These are phyloP conservation scores for Leccinum solheimii DNA, from an alignment of 1,284 basidiomycete genomes.

Conservation along the genomic window DNA sequence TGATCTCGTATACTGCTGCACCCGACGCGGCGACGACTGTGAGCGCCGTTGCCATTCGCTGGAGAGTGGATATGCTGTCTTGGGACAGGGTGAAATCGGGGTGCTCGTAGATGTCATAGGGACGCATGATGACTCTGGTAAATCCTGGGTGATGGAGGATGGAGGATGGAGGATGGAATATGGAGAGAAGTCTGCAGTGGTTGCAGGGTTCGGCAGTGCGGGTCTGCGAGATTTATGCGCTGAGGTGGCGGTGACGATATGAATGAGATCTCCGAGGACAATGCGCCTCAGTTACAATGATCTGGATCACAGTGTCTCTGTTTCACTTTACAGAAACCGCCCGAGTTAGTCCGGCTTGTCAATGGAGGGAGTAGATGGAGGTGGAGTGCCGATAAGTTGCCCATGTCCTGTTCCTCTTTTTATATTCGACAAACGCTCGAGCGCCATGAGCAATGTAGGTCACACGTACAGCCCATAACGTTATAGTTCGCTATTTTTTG, in stretches of 20 bases:
- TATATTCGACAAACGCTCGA: background rate
- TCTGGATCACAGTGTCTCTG: background rate
- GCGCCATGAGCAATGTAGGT: background rate
- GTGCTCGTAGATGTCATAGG: constrained; percentile 50
- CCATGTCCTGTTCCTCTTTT: background rate
- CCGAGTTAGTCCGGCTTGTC: background rate
- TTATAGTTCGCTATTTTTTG: background rate
- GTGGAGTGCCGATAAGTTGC: background rate
- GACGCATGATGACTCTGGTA: constrained; percentile 41
- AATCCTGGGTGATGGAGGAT: background rate
- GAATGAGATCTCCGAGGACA: background rate
- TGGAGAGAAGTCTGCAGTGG: background rate
- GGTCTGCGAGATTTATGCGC: background rate
- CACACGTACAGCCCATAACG: background rate
- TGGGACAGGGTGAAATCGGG: constrained; percentile 44
- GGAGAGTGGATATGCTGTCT: constrained; percentile 28
- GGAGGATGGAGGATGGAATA: background rate
- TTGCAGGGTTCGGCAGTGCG: background rate
- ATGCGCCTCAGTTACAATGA: background rate
- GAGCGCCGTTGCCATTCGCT: constrained; percentile 27
- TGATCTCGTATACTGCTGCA: constrained; percentile 34
- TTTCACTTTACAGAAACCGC: background rate
- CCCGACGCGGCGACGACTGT: constrained; percentile 34
- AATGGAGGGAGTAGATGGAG: background rate
- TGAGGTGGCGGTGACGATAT: background rate